Evolutionary conservation across 1,139 yeast genomes (phyloP).

Genomic region (Geotrichum aggregatum): DNA sequence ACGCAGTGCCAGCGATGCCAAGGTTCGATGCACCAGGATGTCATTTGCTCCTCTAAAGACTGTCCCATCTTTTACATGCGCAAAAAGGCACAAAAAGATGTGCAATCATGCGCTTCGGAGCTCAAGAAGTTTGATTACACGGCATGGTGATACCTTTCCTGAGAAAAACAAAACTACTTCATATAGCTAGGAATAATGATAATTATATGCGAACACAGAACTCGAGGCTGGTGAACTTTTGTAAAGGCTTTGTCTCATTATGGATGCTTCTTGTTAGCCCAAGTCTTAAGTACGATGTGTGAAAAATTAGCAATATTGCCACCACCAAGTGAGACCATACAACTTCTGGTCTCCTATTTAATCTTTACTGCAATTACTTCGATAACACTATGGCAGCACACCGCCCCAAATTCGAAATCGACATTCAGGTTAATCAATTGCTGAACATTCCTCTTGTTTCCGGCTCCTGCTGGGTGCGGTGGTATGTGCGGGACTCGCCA

Average conservation of each 20-base stretch:
- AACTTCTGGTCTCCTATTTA: no score
- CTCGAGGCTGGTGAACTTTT: no score
- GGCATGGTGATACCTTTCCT: constrained; percentile 41
- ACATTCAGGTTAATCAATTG: constrained; percentile 60
- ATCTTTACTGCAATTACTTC: no score
- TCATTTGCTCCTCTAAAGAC: constrained; percentile 88
- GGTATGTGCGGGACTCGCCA: constrained; percentile 49
- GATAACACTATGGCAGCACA: constrained; percentile 14
- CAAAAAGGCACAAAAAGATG: constrained; percentile 88
- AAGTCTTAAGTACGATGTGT: no score
- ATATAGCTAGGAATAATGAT: no score
- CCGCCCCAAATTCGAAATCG: constrained; percentile 54
- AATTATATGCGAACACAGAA: no score
- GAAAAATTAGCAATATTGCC: no score
- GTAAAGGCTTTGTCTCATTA: no score
- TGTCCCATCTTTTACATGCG: constrained; percentile 98
- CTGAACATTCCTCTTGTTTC: constrained; percentile 77
- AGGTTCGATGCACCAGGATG: constrained; percentile 93
- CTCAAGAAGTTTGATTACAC: constrained; percentile 68
- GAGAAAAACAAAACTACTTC: no score
- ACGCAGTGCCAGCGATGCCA: constrained; percentile 98
- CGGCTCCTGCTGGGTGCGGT: constrained; percentile 64
- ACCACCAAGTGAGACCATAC: no score
- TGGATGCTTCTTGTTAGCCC: no score
- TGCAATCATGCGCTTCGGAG: constrained; percentile 62